Conservation (phyloP, 345 rosid species). For the Turnera subulata region DNA sequence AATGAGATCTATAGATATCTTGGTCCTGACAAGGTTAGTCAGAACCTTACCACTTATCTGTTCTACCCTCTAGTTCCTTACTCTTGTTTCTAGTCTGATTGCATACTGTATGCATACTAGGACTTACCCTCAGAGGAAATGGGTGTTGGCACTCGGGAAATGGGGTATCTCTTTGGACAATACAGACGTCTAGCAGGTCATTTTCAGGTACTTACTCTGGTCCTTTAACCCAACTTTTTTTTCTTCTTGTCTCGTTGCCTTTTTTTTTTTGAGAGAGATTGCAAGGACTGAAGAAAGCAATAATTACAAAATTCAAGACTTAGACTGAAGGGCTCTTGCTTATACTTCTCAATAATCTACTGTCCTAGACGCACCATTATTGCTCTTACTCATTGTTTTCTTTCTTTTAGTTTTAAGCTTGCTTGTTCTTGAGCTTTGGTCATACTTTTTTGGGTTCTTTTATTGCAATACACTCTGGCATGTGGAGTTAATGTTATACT, state of each 20-base stretch:
- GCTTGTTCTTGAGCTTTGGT: neutral
- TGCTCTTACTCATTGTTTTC: neutral
- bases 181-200: conserved; percentile 92
- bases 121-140: conserved; percentile 98
- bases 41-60: neutral
- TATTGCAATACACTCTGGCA: neutral
- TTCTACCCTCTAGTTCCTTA: conserved; percentile 12
- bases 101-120: conserved; percentile 30
- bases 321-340: neutral
- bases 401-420: neutral
- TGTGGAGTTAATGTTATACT: neutral
- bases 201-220: conserved; percentile 66
- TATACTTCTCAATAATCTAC: neutral
- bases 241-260: neutral
- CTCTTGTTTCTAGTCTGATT: conserved; percentile 4
- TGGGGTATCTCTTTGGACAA: conserved; percentile 98
- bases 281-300: neutral
- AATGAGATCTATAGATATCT: conserved; percentile 84
- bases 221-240: neutral
- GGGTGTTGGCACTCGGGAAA: conserved; percentile 98
- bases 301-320: neutral
- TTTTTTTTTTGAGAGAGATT: neutral
- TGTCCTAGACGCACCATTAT: neutral
- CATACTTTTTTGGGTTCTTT: neutral
- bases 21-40: conserved; percentile 84